Evolutionary conservation across 2,329 filamentous ascomycete species (phyloP).

Genomic region (Colletotrichum salicis): DNA sequence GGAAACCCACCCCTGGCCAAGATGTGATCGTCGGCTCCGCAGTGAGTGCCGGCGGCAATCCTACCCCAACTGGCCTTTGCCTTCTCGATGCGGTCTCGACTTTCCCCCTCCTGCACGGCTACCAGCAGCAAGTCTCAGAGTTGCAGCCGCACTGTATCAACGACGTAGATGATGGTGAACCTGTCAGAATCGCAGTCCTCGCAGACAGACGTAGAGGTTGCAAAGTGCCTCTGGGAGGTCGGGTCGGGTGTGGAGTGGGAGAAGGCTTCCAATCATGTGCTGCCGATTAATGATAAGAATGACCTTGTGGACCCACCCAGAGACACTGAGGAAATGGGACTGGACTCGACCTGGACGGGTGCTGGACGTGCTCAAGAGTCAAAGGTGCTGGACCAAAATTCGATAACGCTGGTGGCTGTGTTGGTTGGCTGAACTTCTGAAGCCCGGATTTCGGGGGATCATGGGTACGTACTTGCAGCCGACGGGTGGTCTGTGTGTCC

Average conservation of each 20-base stretch:
- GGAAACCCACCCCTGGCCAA: neutral
- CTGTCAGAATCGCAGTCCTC: neutral
- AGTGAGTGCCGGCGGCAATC: neutral
- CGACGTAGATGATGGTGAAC: neutral
- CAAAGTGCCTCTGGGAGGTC: conserved; percentile 10
- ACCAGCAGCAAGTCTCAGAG: conserved; percentile 24
- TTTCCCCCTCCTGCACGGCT: conserved; percentile 22
- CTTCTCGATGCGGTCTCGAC: neutral
- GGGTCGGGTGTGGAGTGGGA: neutral
- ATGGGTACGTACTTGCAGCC: neutral
- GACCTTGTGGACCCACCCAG: neutral
- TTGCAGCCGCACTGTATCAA: conserved; percentile 24
- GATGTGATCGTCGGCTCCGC: neutral
- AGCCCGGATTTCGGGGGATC: neutral
- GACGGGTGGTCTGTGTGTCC: neutral
- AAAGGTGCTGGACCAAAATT: too few species aligned
- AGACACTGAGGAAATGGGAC: neutral
- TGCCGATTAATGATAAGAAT: conserved; percentile 16
- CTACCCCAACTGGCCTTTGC: conserved; percentile 8
- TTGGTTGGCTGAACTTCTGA: neutral
- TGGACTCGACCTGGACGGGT: neutral
- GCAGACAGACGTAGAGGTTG: neutral
- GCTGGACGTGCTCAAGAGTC: too few species aligned
- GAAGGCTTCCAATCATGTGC: conserved; percentile 31
- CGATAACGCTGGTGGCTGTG: too few species aligned